These are phyloP conservation scores for Citrus hindsii DNA, from an alignment of 345 rosid species.

Conservation along the genomic window DNA sequence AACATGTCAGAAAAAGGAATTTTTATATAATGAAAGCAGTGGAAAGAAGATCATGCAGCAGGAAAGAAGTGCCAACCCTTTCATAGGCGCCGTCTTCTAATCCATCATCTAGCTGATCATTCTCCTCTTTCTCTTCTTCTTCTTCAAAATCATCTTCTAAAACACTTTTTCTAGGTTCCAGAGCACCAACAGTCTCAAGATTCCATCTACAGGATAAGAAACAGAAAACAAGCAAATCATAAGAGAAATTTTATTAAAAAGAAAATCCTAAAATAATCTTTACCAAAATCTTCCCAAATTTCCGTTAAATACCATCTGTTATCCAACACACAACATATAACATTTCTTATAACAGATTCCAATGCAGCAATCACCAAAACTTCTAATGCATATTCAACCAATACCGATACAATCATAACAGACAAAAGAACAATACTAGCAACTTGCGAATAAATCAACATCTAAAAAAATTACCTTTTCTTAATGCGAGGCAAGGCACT, in stretches of 20 bases:
- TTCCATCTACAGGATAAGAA: slow-evolving; percentile 50
- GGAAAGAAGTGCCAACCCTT: slow-evolving; percentile 37
- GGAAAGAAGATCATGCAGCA: not conserved
- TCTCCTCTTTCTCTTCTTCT: slow-evolving; percentile 93
- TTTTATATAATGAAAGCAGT: not conserved
- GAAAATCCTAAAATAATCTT: not conserved
- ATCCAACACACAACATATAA: not conserved
- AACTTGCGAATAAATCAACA: not conserved
- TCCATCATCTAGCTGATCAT: slow-evolving; percentile 52
- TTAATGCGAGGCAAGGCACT: slow-evolving; percentile 83
- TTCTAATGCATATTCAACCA: not conserved
- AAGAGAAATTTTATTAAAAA: not conserved
- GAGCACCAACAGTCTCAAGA: slow-evolving; percentile 61
- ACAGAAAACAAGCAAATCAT: not conserved
- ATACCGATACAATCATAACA: not conserved
- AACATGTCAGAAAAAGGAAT: not conserved
- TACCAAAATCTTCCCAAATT: not conserved
- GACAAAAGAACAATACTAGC: not conserved
- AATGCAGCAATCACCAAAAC: not conserved
- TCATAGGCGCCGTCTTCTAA: slow-evolving; percentile 54
- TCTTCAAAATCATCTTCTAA: slow-evolving; percentile 97
- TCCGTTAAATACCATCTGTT: not conserved
- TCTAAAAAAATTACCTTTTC: slow-evolving; percentile 48
- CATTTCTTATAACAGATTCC: not conserved
- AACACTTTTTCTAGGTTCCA: slow-evolving; percentile 87